Conservation (phyloP, 169 alveolate species). For the Plasmodium reichenowi region DNA sequence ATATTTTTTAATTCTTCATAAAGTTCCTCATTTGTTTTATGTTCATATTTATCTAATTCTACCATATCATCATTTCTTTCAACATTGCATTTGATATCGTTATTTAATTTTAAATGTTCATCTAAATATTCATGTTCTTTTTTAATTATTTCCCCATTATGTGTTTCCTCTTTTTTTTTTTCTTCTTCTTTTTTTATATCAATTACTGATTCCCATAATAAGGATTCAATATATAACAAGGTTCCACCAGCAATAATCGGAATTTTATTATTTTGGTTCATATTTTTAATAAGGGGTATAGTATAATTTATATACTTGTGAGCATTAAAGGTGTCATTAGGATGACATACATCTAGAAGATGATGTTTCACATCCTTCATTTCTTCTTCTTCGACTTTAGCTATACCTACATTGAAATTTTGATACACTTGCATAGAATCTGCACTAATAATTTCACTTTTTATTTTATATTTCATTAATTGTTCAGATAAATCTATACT, state of each 20-base stretch:
- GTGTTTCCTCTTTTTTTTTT: not conserved
- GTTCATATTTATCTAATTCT: slow-evolving; percentile 24
- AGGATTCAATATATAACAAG: slow-evolving; percentile 79
- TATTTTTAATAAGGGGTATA: slow-evolving; percentile 49
- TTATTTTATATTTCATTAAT: slow-evolving; percentile 71
- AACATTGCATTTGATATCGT: too few species aligned
- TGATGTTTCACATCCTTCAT: slow-evolving; percentile 80
- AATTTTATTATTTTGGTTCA: slow-evolving; percentile 52
- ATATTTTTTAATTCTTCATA: slow-evolving; percentile 71
- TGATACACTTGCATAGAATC: slow-evolving; percentile 88
- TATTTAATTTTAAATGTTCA: too few species aligned
- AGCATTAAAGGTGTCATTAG: slow-evolving; percentile 78
- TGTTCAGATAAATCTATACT: slow-evolving; percentile 79
- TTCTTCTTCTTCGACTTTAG: slow-evolving; percentile 81
- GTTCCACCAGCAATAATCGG: slow-evolving; percentile 86
- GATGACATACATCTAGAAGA: slow-evolving; percentile 78
- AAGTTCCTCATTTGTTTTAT: slow-evolving; percentile 72
- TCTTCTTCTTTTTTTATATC: slow-evolving; percentile 36
- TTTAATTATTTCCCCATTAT: too few species aligned
- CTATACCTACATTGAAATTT: slow-evolving; percentile 83
- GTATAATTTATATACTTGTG: slow-evolving; percentile 75
- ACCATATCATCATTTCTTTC: not conserved
- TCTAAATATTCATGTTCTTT: too few species aligned
- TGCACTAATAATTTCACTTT: slow-evolving; percentile 82
- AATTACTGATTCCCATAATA: slow-evolving; percentile 83